A percentile compares a stretch with the other conserved stretches of the same genome.
Conservation (phyloP, 208 protist species). For the Lotmaria passim region DNA sequence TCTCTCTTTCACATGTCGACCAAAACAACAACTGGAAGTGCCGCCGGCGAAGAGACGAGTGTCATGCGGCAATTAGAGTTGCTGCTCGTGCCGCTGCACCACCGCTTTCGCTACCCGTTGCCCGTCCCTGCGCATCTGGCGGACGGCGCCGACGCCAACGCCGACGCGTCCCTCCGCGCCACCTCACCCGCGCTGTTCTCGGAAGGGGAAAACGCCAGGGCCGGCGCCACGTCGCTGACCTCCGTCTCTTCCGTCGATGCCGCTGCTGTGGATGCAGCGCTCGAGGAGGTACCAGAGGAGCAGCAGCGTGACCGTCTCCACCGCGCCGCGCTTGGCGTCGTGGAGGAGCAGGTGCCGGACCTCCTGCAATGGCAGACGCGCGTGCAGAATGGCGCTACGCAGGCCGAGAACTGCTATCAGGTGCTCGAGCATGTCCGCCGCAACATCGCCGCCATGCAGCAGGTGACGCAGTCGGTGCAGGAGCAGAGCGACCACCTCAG, state of each 20-base stretch:
- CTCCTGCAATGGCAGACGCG: conserved; percentile 52
- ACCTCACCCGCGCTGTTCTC: neutral
- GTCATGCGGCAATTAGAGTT: conserved; percentile 55
- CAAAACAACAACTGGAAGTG: neutral
- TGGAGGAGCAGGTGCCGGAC: conserved; percentile 53
- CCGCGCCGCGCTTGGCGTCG: conserved; percentile 33
- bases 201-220: neutral
- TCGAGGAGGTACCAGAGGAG: conserved; percentile 15
- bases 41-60: conserved; percentile 23
- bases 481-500: conserved; percentile 78
- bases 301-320: conserved; percentile 21
- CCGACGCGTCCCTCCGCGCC: neutral
- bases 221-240: neutral
- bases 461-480: conserved; percentile 73
- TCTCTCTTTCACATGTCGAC: conserved; percentile 16
- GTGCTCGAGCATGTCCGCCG: conserved; percentile 48
- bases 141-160: neutral
- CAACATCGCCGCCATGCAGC: conserved; percentile 65
- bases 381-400: conserved; percentile 39
- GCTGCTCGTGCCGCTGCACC: conserved; percentile 49
- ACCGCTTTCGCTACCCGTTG: conserved; percentile 54
- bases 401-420: conserved; percentile 55
- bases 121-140: conserved; percentile 33
- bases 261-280: no score
- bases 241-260: neutral